Evolutionary conservation across 805 yeast genomes (phyloP), one percentile per base, ranked within the genome.

Genomic region (Helenozyma rhizophorensis): DNA sequence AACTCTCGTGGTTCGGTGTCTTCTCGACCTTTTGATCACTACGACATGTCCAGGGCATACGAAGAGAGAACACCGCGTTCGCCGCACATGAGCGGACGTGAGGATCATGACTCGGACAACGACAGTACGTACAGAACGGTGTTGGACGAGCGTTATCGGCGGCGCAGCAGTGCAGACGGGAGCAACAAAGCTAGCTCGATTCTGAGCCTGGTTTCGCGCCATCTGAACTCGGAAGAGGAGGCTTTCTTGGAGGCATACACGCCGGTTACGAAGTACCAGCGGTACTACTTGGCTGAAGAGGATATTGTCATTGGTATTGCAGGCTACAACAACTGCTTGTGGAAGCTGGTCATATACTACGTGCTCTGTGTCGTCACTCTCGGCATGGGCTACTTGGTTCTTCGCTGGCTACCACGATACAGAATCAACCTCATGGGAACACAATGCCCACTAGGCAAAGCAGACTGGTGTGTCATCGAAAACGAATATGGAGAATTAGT

Each of bases 281-380:
- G 96, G 36, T 87, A 84, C 56, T 93, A 90, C 56, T 74, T 93
- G 40, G 89, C 96, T 0, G 97, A 93, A 56, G 98, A 93, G 54
- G 99, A 93, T 63, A 65, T 93, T 50, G 90, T 90, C 9, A 75
- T 93, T 39, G 96, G 95, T 40, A 83, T 93, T 41, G 98, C 97
- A 0, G 97, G 97, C 4, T 93, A 85, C 56, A 58, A 58, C 33
- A 74, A 79, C 11, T 73, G 80, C 9, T 51, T 51, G 29, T 33
- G 68, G 43, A 74, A 78, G 40, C 48, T 59, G 4, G 24, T 62
- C 0, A 11, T 72, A 1, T 88, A 80, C 53, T 71, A 74, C 39
- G 10, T 72, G 0, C 37, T 83, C 2, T 80, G 87, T 39, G 32
- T 74, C 1, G 19, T 60, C 2, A 76, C 96, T 0, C 54, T 75